A percentile compares a stretch with the other conserved stretches of the same genome.
These are phyloP conservation scores for Eutrema japonicum DNA, from an alignment of 345 rosid species.

Conservation along the genomic window DNA sequence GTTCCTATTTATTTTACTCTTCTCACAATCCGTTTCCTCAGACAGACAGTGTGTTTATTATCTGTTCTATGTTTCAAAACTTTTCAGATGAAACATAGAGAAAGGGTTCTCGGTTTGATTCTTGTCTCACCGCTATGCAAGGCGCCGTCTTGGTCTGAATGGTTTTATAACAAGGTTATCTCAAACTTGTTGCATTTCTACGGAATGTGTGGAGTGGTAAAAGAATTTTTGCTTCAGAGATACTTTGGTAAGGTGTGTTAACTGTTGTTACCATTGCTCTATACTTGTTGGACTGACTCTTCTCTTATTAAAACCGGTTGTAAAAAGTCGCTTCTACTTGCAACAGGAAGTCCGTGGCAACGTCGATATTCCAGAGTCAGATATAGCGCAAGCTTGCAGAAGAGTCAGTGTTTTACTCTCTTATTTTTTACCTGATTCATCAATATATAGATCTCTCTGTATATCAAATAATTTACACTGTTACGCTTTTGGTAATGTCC, in stretches of 20 bases:
- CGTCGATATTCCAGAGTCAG: conserved; percentile 83
- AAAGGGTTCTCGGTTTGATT: conserved; percentile 86
- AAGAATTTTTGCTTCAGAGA: conserved; percentile 80
- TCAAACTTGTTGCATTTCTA: conserved; percentile 81
- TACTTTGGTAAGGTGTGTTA: conserved; percentile 86
- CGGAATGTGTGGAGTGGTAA: conserved; percentile 86
- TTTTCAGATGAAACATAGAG: conserved; percentile 87
- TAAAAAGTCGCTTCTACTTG: conserved; percentile 27
- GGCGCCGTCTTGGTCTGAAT: conserved; percentile 94
- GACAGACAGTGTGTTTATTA: conserved; percentile 8
- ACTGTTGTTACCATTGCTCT: not conserved
- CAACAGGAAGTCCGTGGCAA: conserved; percentile 88
- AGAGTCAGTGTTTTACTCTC: conserved; percentile 52
- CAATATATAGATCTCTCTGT: conserved; percentile 3
- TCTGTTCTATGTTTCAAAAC: conserved; percentile 26
- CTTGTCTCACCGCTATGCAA: conserved; percentile 91
- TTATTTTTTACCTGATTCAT: not conserved
- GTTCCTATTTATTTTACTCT: conserved; percentile 34
- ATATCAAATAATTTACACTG: conserved; percentile 9
- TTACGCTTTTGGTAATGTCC: conserved; percentile 30
- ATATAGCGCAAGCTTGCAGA: conserved; percentile 89
- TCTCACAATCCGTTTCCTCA: conserved; percentile 1
- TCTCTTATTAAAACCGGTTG: conserved; percentile 9
- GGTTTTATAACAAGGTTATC: conserved; percentile 86
- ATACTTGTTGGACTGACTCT: conserved; percentile 4